Percentiles rank a stretch among this genome's conserved stretches.
These are phyloP conservation scores for Phlebiopsis flavidoalba DNA, from an alignment of 768 basidiomycete species.

Conservation along the genomic window DNA sequence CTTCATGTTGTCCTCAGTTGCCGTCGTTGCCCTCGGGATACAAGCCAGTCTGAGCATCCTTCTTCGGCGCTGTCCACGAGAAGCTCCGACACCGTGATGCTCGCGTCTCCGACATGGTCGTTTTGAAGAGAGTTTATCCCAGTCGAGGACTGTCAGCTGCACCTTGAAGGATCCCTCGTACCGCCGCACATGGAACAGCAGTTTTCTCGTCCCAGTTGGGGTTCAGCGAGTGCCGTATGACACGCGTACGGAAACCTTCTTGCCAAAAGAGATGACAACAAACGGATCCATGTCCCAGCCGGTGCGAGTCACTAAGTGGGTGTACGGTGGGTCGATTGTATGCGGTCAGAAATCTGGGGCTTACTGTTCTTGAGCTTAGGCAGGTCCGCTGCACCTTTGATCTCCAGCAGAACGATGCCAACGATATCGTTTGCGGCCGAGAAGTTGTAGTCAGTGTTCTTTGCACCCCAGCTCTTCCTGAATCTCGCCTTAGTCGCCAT, in stretches of 20 bases:
- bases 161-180: slow-evolving; percentile 79
- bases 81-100: slow-evolving; percentile 67
- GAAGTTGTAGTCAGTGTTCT: slow-evolving; percentile 51
- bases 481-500: slow-evolving; percentile 32
- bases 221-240: slow-evolving; percentile 79
- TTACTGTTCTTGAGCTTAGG: slow-evolving; percentile 83
- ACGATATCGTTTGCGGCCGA: slow-evolving; percentile 75
- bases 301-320: slow-evolving; percentile 63
- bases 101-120: slow-evolving; percentile 81
- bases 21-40: slow-evolving; percentile 51
- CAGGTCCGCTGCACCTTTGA: slow-evolving; percentile 76
- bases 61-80: slow-evolving; percentile 39
- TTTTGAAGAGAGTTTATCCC: slow-evolving; percentile 91
- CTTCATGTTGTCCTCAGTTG: slow-evolving; percentile 51
- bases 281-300: slow-evolving; percentile 99
- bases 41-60: slow-evolving; percentile 48
- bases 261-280: slow-evolving; percentile 92
- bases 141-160: slow-evolving; percentile 84
- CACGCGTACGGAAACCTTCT: slow-evolving; percentile 91
- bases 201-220: slow-evolving; percentile 93
- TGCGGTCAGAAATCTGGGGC: slow-evolving; percentile 18
- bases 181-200: slow-evolving; percentile 89
- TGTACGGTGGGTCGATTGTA: not conserved
- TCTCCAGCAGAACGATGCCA: slow-evolving; percentile 94
- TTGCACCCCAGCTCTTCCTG: slow-evolving; percentile 34